Percentiles rank a stretch among this genome's conserved stretches.
phyloP scores from a whole-genome alignment of 2,329 filamentous ascomycete genomes.

The Xylaria multiplex region DNA sequence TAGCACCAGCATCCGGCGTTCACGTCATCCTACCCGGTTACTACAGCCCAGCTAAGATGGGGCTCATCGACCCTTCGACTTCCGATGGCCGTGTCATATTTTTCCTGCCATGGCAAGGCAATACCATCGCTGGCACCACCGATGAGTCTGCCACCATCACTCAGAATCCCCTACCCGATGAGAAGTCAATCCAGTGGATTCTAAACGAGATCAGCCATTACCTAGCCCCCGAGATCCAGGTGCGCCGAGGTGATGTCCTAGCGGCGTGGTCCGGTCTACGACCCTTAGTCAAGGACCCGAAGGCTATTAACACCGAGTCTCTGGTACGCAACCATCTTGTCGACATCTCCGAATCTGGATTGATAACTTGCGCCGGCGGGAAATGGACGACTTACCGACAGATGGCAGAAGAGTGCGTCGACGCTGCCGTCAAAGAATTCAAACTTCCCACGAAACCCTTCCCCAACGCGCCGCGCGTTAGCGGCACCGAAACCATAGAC shows the following conservation, averaged over 20 bases:
- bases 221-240: slow-evolving; percentile 83
- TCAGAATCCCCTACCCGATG: slow-evolving; percentile 78
- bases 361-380: slow-evolving; percentile 86
- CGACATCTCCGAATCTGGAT: slow-evolving; percentile 79
- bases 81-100: slow-evolving; percentile 92
- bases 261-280: slow-evolving; percentile 91
- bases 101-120: slow-evolving; percentile 93
- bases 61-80: slow-evolving; percentile 84
- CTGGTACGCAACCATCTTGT: slow-evolving; percentile 88
- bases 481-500: slow-evolving; percentile 74
- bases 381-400: slow-evolving; percentile 96
- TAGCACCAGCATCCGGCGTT: slow-evolving; percentile 85
- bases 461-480: slow-evolving; percentile 71
- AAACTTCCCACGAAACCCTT: slow-evolving; percentile 67
- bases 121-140: slow-evolving; percentile 90
- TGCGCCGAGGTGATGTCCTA: slow-evolving; percentile 86
- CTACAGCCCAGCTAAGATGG: slow-evolving; percentile 87
- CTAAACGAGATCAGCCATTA: slow-evolving; percentile 84
- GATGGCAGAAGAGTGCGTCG: slow-evolving; percentile 91
- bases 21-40: slow-evolving; percentile 89
- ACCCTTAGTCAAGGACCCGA: slow-evolving; percentile 85
- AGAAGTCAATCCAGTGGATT: slow-evolving; percentile 90
- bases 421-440: slow-evolving; percentile 79
- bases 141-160: slow-evolving; percentile 80
- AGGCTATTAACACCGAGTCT: slow-evolving; percentile 85